phyloP scores from a whole-genome alignment of 164 flowering plant genomes.

The Vitis riparia region DNA sequence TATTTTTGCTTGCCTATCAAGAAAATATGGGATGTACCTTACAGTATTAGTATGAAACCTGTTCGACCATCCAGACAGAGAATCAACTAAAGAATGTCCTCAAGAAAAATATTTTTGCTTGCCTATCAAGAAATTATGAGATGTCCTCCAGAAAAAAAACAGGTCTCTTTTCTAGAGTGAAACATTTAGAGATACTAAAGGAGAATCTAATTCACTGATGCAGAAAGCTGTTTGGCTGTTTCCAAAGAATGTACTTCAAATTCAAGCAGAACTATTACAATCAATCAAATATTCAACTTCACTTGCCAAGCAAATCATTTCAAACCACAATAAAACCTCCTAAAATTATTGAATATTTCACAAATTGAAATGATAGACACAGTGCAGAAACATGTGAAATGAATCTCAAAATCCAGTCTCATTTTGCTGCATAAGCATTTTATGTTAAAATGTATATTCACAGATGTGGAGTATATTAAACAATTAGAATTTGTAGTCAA shows the following conservation, averaged over 20 bases:
- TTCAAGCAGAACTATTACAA: neutral
- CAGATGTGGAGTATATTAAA: too few species aligned
- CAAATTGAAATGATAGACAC: too few species aligned
- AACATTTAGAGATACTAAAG: neutral
- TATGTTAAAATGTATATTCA: neutral
- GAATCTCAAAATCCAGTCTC: neutral
- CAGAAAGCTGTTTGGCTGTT: neutral
- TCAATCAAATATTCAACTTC: neutral
- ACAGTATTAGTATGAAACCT: too few species aligned
- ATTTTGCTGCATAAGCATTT: neutral
- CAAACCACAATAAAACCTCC: too few species aligned
- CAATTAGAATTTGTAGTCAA: neutral
- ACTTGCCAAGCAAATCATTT: neutral
- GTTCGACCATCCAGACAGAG: too few species aligned
- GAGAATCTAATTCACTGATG: neutral
- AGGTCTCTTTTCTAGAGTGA: neutral
- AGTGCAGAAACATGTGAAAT: too few species aligned
- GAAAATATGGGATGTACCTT: too few species aligned
- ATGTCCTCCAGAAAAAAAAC: neutral
- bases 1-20: neutral
- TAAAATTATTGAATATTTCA: too few species aligned
- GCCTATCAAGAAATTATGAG: too few species aligned
- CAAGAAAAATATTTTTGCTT: too few species aligned
- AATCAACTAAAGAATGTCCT: too few species aligned
- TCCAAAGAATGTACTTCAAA: neutral